Evolutionary conservation across 2,329 filamentous ascomycete genomes (phyloP).

Genomic region (Macroventuria anomochaeta): DNA sequence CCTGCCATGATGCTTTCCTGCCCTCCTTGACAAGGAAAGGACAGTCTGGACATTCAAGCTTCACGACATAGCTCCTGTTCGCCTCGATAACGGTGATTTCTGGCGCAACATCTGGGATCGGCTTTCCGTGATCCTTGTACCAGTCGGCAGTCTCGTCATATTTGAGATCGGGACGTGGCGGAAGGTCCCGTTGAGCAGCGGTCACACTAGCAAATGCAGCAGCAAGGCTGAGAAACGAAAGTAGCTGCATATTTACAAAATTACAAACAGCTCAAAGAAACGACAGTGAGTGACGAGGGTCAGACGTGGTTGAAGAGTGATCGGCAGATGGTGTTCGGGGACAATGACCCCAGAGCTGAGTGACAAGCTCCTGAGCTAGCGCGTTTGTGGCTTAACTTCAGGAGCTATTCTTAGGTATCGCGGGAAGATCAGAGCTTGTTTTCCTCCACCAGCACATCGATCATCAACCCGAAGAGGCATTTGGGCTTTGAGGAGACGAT

Average conservation of each 20-base stretch:
- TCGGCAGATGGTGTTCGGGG: slow-evolving; percentile 8
- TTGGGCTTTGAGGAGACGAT: background rate
- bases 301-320: slow-evolving; percentile 1
- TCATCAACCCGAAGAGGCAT: background rate
- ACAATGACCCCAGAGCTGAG: slow-evolving; percentile 1
- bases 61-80: slow-evolving; percentile 37
- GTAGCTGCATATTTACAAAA: slow-evolving; percentile 23
- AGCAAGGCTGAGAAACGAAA: slow-evolving; percentile 15
- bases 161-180: slow-evolving; percentile 2
- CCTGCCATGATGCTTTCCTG: slow-evolving; percentile 21
- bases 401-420: slow-evolving; percentile 1
- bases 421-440: background rate
- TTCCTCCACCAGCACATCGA: background rate
- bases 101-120: slow-evolving; percentile 13
- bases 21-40: slow-evolving; percentile 27
- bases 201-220: slow-evolving; percentile 16
- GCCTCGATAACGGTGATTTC: slow-evolving; percentile 26
- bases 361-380: slow-evolving; percentile 8
- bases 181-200: background rate
- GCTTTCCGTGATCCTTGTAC: slow-evolving; percentile 6
- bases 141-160: slow-evolving; percentile 27
- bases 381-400: background rate
- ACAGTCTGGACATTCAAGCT: slow-evolving; percentile 38
- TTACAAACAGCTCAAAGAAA: slow-evolving; percentile 12
- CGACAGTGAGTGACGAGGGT: slow-evolving; percentile 15